Evolutionary conservation across 2,329 filamentous ascomycete genomes (phyloP).

Genomic region (Botrytis medusae): DNA sequence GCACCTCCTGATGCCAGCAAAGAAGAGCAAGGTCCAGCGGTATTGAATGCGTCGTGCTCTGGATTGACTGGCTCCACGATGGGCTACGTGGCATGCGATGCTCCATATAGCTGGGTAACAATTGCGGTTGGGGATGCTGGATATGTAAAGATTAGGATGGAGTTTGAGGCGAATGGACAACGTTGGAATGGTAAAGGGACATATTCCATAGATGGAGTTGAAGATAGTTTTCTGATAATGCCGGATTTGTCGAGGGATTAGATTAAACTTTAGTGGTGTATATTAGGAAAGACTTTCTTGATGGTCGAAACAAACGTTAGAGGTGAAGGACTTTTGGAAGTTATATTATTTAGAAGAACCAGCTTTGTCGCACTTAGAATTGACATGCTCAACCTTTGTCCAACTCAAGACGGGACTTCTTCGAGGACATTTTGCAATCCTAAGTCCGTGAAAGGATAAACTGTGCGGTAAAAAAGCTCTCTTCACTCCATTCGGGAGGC

Average conservation of each 20-base stretch:
- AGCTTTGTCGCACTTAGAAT: not conserved
- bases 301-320: not conserved
- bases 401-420: no score
- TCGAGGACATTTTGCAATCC: not conserved
- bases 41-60: not conserved
- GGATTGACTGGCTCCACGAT: not conserved
- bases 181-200: not conserved
- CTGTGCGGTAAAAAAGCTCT: not conserved
- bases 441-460: not conserved
- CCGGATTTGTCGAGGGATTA: not conserved
- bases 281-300: no score
- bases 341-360: not conserved
- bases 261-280: not conserved
- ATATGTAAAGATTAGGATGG: not conserved
- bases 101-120: not conserved
- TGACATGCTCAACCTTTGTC: not conserved
- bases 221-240: not conserved
- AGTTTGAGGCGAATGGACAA: not conserved
- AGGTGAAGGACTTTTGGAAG: not conserved
- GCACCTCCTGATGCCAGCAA: not conserved
- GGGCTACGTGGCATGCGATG: not conserved
- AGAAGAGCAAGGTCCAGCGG: not conserved
- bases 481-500: no score
- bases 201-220: not conserved
- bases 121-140: not conserved